A percentile compares a stretch with the other conserved stretches of the same genome.
Conservation (phyloP, 345 rosid genomes). For the Moringa oleifera region DNA sequence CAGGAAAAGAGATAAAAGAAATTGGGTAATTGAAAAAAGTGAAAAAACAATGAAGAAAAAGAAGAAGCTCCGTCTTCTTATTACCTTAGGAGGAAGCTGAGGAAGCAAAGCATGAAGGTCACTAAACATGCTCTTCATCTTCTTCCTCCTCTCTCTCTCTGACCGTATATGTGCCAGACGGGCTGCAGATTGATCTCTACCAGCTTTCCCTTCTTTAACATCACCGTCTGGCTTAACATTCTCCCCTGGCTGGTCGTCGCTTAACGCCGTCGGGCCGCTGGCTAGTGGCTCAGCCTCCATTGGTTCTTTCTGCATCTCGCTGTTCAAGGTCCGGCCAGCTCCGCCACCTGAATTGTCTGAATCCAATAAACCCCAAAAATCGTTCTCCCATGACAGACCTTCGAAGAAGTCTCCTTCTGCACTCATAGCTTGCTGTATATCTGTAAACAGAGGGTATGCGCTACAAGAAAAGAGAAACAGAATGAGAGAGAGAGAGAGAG, state of each 20-base stretch:
- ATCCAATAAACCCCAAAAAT: constrained; percentile 30
- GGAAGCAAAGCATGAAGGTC: constrained; percentile 75
- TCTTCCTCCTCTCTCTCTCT: constrained; percentile 78
- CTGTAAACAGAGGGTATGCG: not conserved
- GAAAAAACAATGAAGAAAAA: no score
- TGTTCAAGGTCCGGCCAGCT: no score
- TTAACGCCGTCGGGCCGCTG: no score
- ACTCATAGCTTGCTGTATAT: constrained; percentile 21
- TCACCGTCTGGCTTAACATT: constrained; percentile 1
- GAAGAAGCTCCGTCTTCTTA: no score
- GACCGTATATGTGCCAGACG: constrained; percentile 70
- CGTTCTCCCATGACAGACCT: constrained; percentile 25
- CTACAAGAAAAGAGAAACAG: constrained; percentile 5
- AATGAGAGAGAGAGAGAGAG: constrained; percentile 21
- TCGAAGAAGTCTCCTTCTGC: constrained; percentile 18
- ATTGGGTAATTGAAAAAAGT: no score
- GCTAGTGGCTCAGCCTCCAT: no score
- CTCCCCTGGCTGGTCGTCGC: no score
- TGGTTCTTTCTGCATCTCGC: no score
- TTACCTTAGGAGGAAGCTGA: constrained; percentile 71
- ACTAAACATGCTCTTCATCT: constrained; percentile 70
- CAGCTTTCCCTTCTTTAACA: constrained; percentile 17
- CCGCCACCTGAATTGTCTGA: constrained; percentile 29
- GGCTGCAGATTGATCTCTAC: constrained; percentile 32
- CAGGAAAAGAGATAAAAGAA: no score